Evolutionary conservation across 257 asterid genomes (phyloP).

Genomic region (Solanum sitiens): DNA sequence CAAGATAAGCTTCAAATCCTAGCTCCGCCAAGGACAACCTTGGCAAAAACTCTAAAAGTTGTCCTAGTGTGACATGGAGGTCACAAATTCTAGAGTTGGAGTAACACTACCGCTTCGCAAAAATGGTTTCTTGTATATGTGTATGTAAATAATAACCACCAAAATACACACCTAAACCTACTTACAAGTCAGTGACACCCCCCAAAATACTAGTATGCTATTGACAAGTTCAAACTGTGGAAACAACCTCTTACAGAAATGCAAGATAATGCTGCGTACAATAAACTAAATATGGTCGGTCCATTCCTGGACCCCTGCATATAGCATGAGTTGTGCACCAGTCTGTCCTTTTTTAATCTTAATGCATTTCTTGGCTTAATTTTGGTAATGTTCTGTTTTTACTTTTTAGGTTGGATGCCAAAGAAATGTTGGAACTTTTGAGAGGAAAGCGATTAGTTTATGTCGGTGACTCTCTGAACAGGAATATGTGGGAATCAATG

Average conservation of each 20-base stretch:
- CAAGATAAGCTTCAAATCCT: not conserved
- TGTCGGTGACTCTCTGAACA: slow-evolving; percentile 85
- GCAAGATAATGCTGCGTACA: too few species aligned
- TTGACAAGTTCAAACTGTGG: not conserved
- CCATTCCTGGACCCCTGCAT: not conserved
- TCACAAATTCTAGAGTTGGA: not conserved
- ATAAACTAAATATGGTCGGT: not conserved
- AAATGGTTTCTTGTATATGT: not conserved
- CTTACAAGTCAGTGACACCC: not conserved
- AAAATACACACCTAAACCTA: not conserved
- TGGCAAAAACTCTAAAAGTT: not conserved
- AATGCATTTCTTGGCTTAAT: not conserved
- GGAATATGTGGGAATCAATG: slow-evolving; percentile 99
- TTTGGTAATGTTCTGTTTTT: not conserved
- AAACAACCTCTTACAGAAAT: not conserved
- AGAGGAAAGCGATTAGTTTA: slow-evolving; percentile 70
- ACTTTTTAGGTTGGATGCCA: slow-evolving; percentile 49
- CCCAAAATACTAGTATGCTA: not conserved
- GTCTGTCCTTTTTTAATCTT: not conserved
- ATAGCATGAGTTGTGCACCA: not conserved
- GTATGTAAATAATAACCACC: not conserved
- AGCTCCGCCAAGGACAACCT: not conserved
- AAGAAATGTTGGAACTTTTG: slow-evolving; percentile 80
- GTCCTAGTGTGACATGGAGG: not conserved
- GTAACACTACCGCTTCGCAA: not conserved